These are phyloP conservation scores for Mycena capillaripes DNA, from an alignment of 768 basidiomycete genomes.

Conservation along the genomic window DNA sequence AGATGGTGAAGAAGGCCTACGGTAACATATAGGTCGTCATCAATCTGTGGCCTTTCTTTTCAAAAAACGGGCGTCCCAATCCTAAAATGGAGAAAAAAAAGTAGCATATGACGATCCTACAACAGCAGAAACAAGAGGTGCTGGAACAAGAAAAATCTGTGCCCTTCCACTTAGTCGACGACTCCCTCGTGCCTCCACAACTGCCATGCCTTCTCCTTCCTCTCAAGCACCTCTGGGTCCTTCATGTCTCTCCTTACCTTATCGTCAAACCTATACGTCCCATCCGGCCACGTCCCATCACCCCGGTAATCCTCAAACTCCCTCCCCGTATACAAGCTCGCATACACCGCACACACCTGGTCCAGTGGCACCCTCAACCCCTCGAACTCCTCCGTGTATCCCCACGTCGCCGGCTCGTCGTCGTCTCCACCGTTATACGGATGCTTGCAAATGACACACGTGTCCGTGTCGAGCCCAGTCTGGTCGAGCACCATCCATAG, in stretches of 20 bases:
- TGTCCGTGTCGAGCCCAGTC: conserved; percentile 2
- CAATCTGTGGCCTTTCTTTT: no score
- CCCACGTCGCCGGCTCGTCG: conserved; percentile 17
- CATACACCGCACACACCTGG: conserved; percentile 7
- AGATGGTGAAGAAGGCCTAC: no score
- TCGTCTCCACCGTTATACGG: conserved; percentile 13
- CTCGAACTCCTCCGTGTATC: conserved; percentile 21
- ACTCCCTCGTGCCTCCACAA: conserved; percentile 5
- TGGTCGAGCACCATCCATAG: conserved; percentile 23
- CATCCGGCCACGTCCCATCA: not conserved
- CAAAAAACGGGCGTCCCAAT: no score
- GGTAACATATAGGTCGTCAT: no score
- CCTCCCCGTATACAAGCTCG: conserved; percentile 1
- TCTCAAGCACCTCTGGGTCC: not conserved
- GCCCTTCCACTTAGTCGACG: conserved; percentile 45
- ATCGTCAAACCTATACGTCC: not conserved
- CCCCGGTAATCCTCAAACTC: conserved; percentile 7
- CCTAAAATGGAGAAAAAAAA: no score
- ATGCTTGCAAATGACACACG: conserved; percentile 17
- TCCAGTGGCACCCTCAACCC: conserved; percentile 13
- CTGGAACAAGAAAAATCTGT: no score
- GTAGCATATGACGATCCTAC: no score
- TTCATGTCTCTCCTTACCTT: not conserved
- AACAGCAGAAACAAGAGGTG: no score
- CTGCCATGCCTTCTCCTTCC: not conserved